These are phyloP conservation scores for Syzygium malaccense DNA, from an alignment of 441 rosid species.

Conservation along the genomic window DNA sequence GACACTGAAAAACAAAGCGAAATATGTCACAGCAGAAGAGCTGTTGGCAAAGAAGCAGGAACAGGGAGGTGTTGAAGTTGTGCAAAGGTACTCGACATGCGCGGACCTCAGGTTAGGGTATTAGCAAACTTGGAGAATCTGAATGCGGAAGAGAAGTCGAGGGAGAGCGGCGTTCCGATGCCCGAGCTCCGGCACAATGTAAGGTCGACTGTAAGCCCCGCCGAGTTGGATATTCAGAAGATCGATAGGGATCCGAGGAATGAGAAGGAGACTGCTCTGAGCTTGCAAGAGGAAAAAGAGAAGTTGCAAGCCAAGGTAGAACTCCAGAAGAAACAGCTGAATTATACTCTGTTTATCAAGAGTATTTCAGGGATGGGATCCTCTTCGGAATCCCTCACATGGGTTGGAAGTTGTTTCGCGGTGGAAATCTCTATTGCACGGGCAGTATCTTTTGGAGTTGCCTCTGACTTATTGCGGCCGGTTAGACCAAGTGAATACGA, in stretches of 20 bases:
- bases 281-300: slow-evolving; percentile 76
- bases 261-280: slow-evolving; percentile 64
- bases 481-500: too few species aligned
- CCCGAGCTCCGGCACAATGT: slow-evolving; percentile 80
- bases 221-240: slow-evolving; percentile 80
- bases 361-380: slow-evolving; percentile 88
- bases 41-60: slow-evolving; percentile 66
- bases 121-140: slow-evolving; percentile 77
- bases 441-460: too few species aligned
- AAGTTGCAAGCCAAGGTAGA: slow-evolving; percentile 43
- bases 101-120: slow-evolving; percentile 73
- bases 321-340: neutral
- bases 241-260: slow-evolving; percentile 74
- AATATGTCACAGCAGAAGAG: slow-evolving; percentile 53
- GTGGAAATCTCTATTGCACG: slow-evolving; percentile 48
- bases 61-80: slow-evolving; percentile 61
- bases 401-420: slow-evolving; percentile 43
- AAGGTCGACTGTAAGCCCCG: slow-evolving; percentile 56
- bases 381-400: slow-evolving; percentile 54
- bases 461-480: too few species aligned
- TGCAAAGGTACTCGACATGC: slow-evolving; percentile 80
- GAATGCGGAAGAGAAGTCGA: slow-evolving; percentile 74
- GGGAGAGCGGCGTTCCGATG: slow-evolving; percentile 75
- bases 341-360: slow-evolving; percentile 42
- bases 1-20: slow-evolving; percentile 20